Conservation (phyloP, 495 filamentous ascomycete genomes). For the Penicillium verhagenii region DNA sequence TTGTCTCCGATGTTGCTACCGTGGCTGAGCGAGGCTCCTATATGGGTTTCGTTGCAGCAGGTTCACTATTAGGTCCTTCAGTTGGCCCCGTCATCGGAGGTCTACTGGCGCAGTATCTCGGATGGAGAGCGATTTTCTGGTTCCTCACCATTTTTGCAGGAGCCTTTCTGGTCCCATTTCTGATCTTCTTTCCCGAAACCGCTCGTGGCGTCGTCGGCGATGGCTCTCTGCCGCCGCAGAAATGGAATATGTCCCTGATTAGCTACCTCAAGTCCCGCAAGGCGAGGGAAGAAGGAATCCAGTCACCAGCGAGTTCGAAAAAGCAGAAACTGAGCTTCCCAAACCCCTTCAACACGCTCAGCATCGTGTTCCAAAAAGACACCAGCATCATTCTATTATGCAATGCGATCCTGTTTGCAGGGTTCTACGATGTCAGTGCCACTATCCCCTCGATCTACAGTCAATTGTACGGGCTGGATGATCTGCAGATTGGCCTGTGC, state of each 20-base stretch:
- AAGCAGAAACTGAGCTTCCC: conserved; percentile 59
- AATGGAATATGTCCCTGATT: conserved; percentile 36
- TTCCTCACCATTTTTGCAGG: conserved; percentile 64
- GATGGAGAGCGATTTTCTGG: conserved; percentile 74
- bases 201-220: conserved; percentile 48
- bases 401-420: conserved; percentile 48
- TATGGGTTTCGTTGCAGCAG: conserved; percentile 39
- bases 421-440: conserved; percentile 39
- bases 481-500: conserved; percentile 49
- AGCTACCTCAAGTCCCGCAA: conserved; percentile 31
- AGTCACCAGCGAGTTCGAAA: conserved; percentile 5
- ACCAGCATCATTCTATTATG: conserved; percentile 42
- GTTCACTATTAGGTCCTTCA: conserved; percentile 44
- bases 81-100: conserved; percentile 67
- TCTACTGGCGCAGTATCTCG: conserved; percentile 61
- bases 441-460: conserved; percentile 43
- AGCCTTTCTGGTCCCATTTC: conserved; percentile 30
- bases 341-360: conserved; percentile 67
- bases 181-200: conserved; percentile 46
- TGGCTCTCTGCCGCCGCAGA: conserved; percentile 33
- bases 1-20: conserved; percentile 45
- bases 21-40: conserved; percentile 45
- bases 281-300: conserved; percentile 15
- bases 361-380: conserved; percentile 59
- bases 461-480: conserved; percentile 44